Conservation (phyloP, 1,284 basidiomycete species). For the Cutaneotrichosporon spelunceum region DNA sequence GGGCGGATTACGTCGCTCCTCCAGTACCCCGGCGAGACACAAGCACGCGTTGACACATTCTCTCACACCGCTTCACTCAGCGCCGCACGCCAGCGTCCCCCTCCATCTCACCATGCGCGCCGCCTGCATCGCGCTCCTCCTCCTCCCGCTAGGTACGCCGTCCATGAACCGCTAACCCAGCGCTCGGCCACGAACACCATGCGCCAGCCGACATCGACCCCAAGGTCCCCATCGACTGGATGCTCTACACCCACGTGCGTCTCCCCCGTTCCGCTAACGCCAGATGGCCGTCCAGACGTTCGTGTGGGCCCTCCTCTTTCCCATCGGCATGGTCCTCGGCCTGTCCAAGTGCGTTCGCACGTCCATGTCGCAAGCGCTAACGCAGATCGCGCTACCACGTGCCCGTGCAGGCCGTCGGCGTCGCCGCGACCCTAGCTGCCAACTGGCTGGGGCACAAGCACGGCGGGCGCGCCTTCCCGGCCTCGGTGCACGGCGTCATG, state of each 20-base stretch:
- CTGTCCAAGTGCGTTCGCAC: conserved; percentile 58
- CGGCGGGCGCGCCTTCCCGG: conserved; percentile 67
- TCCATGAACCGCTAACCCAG: too few species aligned
- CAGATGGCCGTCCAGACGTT: conserved; percentile 65
- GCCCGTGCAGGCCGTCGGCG: conserved; percentile 70
- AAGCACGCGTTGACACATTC: too few species aligned
- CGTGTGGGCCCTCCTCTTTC: conserved; percentile 79
- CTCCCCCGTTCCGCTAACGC: neutral
- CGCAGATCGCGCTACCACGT: conserved; percentile 69
- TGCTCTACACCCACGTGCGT: conserved; percentile 68
- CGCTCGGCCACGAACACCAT: conserved; percentile 55
- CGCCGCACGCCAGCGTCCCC: too few species aligned
- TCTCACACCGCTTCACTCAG: too few species aligned
- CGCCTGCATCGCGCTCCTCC: too few species aligned
- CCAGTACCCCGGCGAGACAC: too few species aligned
- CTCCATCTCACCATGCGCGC: too few species aligned
- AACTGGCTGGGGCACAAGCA: conserved; percentile 78
- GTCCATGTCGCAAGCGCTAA: neutral
- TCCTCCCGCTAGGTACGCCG: too few species aligned
- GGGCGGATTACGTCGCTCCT: too few species aligned
- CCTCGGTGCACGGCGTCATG: conserved; percentile 66
- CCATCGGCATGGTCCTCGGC: conserved; percentile 81
- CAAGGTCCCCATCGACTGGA: conserved; percentile 67
- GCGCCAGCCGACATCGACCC: conserved; percentile 64
- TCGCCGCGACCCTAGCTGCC: conserved; percentile 66